Evolutionary conservation across 2,329 filamentous ascomycete species (phyloP), one percentile per base, ranked within the genome.

Genomic region (Sporothrix luriei): DNA sequence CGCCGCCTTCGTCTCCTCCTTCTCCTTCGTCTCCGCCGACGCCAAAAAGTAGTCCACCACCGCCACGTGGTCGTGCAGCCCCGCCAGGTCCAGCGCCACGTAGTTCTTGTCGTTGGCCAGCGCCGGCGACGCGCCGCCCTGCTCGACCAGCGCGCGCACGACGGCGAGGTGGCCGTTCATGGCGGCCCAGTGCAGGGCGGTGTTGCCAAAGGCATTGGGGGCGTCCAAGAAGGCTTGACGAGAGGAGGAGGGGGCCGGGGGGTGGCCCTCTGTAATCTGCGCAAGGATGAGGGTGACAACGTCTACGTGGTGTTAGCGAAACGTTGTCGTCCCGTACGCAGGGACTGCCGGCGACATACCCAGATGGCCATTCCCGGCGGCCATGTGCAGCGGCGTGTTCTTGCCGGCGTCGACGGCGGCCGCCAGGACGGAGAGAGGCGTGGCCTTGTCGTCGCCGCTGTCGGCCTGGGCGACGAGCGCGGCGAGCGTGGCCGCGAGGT

Each of bases 131-230:
- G 93, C 93, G 1, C 93, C 93, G 2, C 92, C 93, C 2, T 88
- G 83, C 57, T 89, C 88, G 1, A 97, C 84, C 14, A 99, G 84
- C 0, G 88, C 80, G 81, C 94, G 91, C 7, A 97, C 92, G 3
- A 89, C 87, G 6, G 90, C 87, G 3, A 98, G 82, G 76, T 97
- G 94, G 1, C 94, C 94, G 68, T 96, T 95, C 69, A 97, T 82
- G 0, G 93, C 91, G 0, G 94, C 94, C 94, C 94, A 98, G 81
- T 99, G 95, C 70, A 99, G 83, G 0, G 93, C 87, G 0, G 94
- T 97, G 81, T 97, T 98, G 57, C 93, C 94, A 59, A 91, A 90
- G 72, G 88, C 83, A 76, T 99, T 99, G 72, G 86, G 84, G 2
- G 85, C 82, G 75, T 93, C 90, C 29, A 93, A 79, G 74, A 90